phyloP scores from a whole-genome alignment of 177 flowering plant species.

The Vitis hybrid region DNA sequence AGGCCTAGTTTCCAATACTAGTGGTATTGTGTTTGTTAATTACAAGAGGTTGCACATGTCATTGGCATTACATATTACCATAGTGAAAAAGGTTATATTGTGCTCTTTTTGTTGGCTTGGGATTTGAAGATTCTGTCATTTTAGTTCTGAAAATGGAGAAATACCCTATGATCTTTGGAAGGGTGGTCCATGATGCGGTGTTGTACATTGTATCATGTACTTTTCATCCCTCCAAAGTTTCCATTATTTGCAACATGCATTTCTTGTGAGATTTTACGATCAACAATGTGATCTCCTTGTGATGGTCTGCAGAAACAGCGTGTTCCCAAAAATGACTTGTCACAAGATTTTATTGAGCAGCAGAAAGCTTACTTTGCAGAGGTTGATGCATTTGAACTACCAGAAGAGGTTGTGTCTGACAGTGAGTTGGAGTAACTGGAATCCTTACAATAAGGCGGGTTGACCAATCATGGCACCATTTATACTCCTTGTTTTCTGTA shows the following conservation, averaged over 20 bases:
- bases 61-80: too few relatives aligned
- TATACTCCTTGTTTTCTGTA: constrained; percentile 10
- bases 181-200: too few relatives aligned
- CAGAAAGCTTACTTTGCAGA: constrained; percentile 68
- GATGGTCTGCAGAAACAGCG: constrained; percentile 39
- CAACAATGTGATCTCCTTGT: background rate
- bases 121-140: too few relatives aligned
- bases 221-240: background rate
- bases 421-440: constrained; percentile 37
- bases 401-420: constrained; percentile 52
- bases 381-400: constrained; percentile 67
- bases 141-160: too few relatives aligned
- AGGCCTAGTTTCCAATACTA: too few relatives aligned
- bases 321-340: constrained; percentile 9
- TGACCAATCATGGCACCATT: background rate
- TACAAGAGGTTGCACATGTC: too few relatives aligned
- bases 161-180: too few relatives aligned
- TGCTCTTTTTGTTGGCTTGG: too few relatives aligned
- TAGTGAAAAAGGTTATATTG: too few relatives aligned
- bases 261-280: background rate
- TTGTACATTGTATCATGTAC: too few relatives aligned
- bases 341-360: constrained; percentile 50
- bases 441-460: background rate
- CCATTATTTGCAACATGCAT: background rate
- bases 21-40: too few relatives aligned